A percentile compares a stretch with the other conserved stretches of the same genome.
Evolutionary conservation across 306 rosid species (phyloP).

Genomic region (Alnus rubra): DNA sequence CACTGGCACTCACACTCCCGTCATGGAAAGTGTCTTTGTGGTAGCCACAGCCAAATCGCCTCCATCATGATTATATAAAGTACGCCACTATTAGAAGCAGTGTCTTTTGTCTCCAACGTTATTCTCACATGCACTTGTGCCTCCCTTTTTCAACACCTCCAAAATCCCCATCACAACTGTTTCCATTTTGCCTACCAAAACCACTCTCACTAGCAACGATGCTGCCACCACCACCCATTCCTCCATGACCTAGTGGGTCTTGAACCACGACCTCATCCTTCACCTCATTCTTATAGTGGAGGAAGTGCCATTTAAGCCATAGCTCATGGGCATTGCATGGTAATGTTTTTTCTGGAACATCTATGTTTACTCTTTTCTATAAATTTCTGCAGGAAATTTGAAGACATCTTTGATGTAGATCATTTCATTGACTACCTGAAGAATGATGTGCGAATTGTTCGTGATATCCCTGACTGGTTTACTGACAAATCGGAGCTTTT

Average conservation of each 20-base stretch:
- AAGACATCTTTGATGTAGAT: constrained; percentile 95
- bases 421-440: constrained; percentile 96
- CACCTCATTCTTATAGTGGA: background rate
- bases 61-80: background rate
- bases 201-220: background rate
- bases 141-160: too few relatives aligned
- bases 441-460: constrained; percentile 90
- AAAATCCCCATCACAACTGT: background rate
- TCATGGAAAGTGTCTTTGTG: background rate
- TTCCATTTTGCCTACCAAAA: background rate
- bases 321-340: constrained; percentile 5
- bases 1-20: background rate
- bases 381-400: constrained; percentile 81
- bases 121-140: background rate
- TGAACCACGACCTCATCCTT: background rate
- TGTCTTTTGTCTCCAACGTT: background rate
- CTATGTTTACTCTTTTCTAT: constrained; percentile 2
- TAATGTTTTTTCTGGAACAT: constrained; percentile 16
- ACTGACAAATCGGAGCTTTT: constrained; percentile 96
- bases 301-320: background rate
- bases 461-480: constrained; percentile 96
- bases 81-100: background rate
- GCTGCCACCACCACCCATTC: background rate
- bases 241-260: background rate
- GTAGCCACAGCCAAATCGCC: background rate